These are phyloP conservation scores for Citrullus colocynthis DNA, from an alignment of 306 rosid species.

Conservation along the genomic window DNA sequence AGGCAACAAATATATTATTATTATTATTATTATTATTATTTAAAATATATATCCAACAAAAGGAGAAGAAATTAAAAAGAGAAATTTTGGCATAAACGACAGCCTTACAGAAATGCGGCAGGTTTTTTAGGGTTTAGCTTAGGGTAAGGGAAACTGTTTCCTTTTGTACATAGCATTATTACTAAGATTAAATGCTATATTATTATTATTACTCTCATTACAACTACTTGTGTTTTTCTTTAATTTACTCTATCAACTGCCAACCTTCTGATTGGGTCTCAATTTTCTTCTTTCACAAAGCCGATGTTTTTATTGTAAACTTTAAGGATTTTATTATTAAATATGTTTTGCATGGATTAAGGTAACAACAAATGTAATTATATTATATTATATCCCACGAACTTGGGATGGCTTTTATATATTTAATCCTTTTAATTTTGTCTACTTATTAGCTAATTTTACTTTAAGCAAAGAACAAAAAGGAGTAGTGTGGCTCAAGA, in stretches of 20 bases:
- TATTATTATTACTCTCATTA: slow-evolving; percentile 4
- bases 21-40: no score
- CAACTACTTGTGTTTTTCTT: background rate
- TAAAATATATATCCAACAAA: background rate
- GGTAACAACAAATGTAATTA: background rate
- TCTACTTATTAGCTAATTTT: background rate
- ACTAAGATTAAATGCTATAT: background rate
- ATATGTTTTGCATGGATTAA: background rate
- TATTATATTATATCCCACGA: background rate
- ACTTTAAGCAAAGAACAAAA: background rate
- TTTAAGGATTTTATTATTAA: background rate
- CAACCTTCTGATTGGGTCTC: background rate
- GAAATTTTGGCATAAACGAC: slow-evolving; percentile 10
- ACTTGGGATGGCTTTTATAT: background rate
- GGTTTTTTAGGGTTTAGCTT: slow-evolving; percentile 32
- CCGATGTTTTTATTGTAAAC: background rate
- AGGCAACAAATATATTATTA: no score
- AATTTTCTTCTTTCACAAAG: background rate
- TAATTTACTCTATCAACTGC: background rate
- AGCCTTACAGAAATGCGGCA: slow-evolving; percentile 72
- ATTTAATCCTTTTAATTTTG: background rate
- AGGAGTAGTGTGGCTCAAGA: no score
- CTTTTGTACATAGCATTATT: slow-evolving; percentile 31
- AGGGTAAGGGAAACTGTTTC: slow-evolving; percentile 12
- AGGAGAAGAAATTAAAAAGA: background rate